A percentile compares a stretch with the other conserved stretches of the same genome.
These are phyloP conservation scores for Talaromyces islandicus DNA, from an alignment of 2,329 filamentous ascomycete genomes.

Conservation along the genomic window DNA sequence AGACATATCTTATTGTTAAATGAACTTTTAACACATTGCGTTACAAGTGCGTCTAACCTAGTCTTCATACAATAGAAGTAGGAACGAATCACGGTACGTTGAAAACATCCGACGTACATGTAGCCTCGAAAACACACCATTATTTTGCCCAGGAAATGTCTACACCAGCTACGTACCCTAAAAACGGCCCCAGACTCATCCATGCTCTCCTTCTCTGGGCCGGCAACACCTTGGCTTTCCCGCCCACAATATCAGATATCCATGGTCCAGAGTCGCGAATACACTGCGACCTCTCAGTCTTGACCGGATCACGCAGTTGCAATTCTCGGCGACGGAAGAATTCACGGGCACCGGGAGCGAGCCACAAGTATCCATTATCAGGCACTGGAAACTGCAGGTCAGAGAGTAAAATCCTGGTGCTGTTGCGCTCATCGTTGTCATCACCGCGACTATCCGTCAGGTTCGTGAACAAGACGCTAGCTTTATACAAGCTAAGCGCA, in stretches of 20 bases:
- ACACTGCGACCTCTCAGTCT: neutral
- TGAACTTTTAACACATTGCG: neutral
- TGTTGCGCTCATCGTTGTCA: neutral
- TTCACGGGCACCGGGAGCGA: constrained; percentile 7
- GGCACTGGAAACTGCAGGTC: constrained; percentile 16
- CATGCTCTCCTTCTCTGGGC: constrained; percentile 3
- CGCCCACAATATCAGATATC: constrained; percentile 8
- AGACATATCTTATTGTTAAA: constrained; percentile 5
- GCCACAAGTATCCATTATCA: constrained; percentile 10
- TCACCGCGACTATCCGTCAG: neutral
- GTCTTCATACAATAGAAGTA: neutral
- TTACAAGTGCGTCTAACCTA: neutral
- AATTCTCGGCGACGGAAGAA: constrained; percentile 10
- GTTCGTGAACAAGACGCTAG: constrained; percentile 11
- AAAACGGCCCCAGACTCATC: constrained; percentile 11
- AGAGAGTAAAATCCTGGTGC: constrained; percentile 5
- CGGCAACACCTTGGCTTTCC: neutral
- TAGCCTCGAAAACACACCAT: too few species aligned
- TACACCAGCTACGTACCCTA: constrained; percentile 8
- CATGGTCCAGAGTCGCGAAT: constrained; percentile 2
- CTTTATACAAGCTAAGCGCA: constrained; percentile 20
- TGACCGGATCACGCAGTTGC: constrained; percentile 5
- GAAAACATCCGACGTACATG: too few species aligned
- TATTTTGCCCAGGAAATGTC: constrained; percentile 1
- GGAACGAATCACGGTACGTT: too few species aligned